A percentile compares a stretch with the other conserved stretches of the same genome.
phyloP scores from a whole-genome alignment of 129 eudicot species.

The Helianthus tuberosus region DNA sequence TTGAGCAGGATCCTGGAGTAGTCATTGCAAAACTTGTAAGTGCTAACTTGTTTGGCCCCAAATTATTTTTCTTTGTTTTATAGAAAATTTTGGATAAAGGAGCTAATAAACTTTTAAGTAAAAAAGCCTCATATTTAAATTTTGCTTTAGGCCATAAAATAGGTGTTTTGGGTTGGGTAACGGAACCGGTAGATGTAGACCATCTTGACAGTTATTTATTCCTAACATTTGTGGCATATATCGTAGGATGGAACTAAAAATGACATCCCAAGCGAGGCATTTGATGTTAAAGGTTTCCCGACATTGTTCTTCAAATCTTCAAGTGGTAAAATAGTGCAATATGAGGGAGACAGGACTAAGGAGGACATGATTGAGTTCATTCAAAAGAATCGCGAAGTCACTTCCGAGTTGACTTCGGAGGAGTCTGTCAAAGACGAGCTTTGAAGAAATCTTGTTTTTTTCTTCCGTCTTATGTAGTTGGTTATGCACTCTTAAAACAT shows the following conservation, averaged over 20 bases:
- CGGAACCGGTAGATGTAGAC: not conserved
- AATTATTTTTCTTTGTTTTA: not conserved
- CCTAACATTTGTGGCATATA: not conserved
- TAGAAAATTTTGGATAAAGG: not conserved
- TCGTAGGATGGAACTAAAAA: conserved; percentile 87
- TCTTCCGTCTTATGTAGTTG: conserved; percentile 20
- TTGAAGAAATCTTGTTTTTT: conserved; percentile 10
- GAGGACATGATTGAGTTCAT: conserved; percentile 72
- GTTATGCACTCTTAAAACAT: conserved; percentile 11
- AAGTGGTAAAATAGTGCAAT: conserved; percentile 52
- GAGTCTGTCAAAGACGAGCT: conserved; percentile 63
- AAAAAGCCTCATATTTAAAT: not conserved
- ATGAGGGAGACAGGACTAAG: conserved; percentile 77
- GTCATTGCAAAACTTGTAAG: conserved; percentile 85
- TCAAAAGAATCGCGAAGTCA: conserved; percentile 57
- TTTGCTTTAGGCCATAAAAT: too few relatives aligned
- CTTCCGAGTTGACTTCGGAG: not conserved
- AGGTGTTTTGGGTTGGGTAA: too few relatives aligned
- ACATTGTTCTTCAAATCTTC: conserved; percentile 72
- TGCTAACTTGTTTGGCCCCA: not conserved
- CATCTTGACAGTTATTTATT: not conserved
- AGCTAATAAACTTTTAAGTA: not conserved
- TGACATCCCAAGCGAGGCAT: conserved; percentile 54
- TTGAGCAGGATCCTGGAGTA: conserved; percentile 62
- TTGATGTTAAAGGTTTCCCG: conserved; percentile 81